Evolutionary conservation across 345 rosid genomes (phyloP).

Genomic region (Arabidopsis thaliana): DNA sequence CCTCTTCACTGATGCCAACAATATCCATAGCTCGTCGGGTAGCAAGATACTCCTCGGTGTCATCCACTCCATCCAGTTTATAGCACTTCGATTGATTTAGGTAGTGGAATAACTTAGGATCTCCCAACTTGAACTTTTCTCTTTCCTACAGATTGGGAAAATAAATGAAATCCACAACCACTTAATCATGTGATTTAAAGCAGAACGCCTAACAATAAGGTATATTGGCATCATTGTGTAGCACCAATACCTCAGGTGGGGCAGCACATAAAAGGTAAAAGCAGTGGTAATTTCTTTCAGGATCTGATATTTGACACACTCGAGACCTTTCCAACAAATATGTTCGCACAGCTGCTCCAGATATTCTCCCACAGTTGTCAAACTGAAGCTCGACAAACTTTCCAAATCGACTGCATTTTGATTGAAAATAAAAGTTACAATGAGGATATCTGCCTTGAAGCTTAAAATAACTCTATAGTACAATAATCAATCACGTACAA

Average conservation of each 20-base stretch:
- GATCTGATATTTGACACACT: conserved; percentile 97
- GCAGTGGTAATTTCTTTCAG: conserved; percentile 98
- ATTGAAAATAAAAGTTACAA: conserved; percentile 25
- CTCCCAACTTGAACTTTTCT: conserved; percentile 78
- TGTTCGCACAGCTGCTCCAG: conserved; percentile 98
- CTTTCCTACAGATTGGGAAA: conserved; percentile 61
- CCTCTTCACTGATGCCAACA: conserved; percentile 97
- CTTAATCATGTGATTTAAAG: conserved; percentile 26
- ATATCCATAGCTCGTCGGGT: conserved; percentile 99
- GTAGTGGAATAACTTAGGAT: conserved; percentile 79
- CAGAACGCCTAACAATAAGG: conserved; percentile 26
- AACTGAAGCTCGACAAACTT: conserved; percentile 99
- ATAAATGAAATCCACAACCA: conserved; percentile 18
- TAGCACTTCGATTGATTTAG: conserved; percentile 89
- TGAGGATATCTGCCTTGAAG: conserved; percentile 8
- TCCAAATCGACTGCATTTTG: conserved; percentile 89
- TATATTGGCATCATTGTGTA: conserved; percentile 13
- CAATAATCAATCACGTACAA: conserved; percentile 6
- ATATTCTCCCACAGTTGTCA: conserved; percentile 97
- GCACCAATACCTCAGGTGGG: conserved; percentile 81
- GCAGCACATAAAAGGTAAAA: conserved; percentile 98
- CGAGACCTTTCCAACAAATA: conserved; percentile 98
- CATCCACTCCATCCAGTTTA: conserved; percentile 84
- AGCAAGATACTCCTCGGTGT: conserved; percentile 88
- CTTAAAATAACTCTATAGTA: conserved; percentile 6